A percentile compares a stretch with the other conserved stretches of the same genome.
Evolutionary conservation across 371 early-diverging fungal species (phyloP).

Genomic region (Mucor lusitanicus): DNA sequence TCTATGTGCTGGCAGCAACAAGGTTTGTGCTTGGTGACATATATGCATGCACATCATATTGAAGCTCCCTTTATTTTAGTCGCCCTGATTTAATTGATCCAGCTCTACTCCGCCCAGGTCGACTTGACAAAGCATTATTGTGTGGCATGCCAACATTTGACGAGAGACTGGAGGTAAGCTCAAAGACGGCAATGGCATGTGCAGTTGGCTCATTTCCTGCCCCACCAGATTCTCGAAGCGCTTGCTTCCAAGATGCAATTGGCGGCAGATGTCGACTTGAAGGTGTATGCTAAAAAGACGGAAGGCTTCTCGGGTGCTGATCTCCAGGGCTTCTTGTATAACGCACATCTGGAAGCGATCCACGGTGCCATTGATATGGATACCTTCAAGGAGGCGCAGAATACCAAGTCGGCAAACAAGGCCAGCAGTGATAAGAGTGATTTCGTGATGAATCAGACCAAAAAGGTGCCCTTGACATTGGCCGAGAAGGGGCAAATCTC

Average conservation of each 20-base stretch:
- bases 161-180: constrained; percentile 70
- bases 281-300: constrained; percentile 63
- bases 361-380: constrained; percentile 68
- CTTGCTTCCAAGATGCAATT: constrained; percentile 70
- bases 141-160: constrained; percentile 80
- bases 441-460: constrained; percentile 38
- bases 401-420: constrained; percentile 29
- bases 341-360: constrained; percentile 89
- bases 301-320: constrained; percentile 92
- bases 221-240: constrained; percentile 56
- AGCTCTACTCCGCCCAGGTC: constrained; percentile 97
- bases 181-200: background rate
- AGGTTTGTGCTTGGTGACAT: constrained; percentile 50
- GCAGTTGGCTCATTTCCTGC: background rate
- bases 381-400: constrained; percentile 45
- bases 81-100: constrained; percentile 99
- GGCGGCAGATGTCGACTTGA: constrained; percentile 59
- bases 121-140: constrained; percentile 94
- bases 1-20: constrained; percentile 94
- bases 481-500: constrained; percentile 67
- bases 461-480: constrained; percentile 52
- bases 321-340: constrained; percentile 90
- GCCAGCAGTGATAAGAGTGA: constrained; percentile 24
- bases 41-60: constrained; percentile 8
- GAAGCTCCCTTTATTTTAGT: constrained; percentile 50